Base-by-base conservation (phyloP, 116 monocot genomes). In the Zostera marina region DNA sequence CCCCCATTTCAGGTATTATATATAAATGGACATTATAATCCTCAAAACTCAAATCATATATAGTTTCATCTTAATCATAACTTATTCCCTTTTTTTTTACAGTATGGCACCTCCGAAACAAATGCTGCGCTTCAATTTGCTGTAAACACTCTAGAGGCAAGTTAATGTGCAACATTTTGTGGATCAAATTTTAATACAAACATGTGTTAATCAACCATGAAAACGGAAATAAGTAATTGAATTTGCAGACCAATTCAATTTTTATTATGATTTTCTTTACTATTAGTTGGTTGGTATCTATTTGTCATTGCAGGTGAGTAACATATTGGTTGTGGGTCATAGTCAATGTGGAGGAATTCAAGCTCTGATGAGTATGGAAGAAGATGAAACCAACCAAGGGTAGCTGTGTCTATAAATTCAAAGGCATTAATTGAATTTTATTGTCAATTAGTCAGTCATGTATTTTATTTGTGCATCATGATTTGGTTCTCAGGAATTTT, bases 81-180 rank as follows among this genome's bases (percentile, higher is more conserved):
- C 22, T 24, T 52, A 9, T n/a, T n/a, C n/a, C 5, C 22, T 59
- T 23, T 58, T 10, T 56, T 42, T 22, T 64, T 62, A 39, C 70
- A 96, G 96, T 82, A 89, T 76, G 96, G 96, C 19, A 66, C 66
- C 7, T 89, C 96, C 41, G 96, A 89, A 82, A 85, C 85, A 41
- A 89, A 62, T 80, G 88, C 96, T 56, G 96, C 89, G 59, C 85
- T 96, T 55, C 89, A 96, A 52, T 93, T 93, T 77, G 81, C 93
- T 59, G 88, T 87, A 39, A 93, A 81, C 72, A 44, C 79, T 57
- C 85, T 88, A 15, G 63, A 80, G 85, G 96, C 65, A 82, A 60
- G 70, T 57, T 9, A 16, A 56, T 15, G 25, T 56, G 15, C 5
- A 16, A n/a, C 13, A 38, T 56, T 9, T 32, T 56, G 9, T 51